Evolutionary conservation across 1,284 basidiomycete species (phyloP), one percentile per base, ranked within the genome.

Genomic region (Ganoderma lucidum): DNA sequence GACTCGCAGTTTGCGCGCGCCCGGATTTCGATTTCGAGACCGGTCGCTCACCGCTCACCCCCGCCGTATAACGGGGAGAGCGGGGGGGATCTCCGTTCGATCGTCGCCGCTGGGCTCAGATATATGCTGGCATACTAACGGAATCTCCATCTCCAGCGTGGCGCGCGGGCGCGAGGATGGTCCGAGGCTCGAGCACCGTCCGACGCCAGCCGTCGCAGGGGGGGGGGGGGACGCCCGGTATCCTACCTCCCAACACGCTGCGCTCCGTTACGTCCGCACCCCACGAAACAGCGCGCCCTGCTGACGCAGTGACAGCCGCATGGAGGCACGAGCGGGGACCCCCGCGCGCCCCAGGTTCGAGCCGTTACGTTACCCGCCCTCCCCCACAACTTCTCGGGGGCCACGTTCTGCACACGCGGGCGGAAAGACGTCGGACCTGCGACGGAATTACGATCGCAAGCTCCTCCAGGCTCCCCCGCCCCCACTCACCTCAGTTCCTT

Each of bases 251-350:
- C n/a, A 23, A n/a, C 56, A 39, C 35, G 6, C 35, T 55, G 63
- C 63, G 60, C 55, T 53, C 67, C 67, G 67, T 68, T 68, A 68
- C 67, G 51, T 64, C 67, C 67, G 67, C 56, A 42, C 61, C 67
- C 51, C 65, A 67, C 65, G 65, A 62, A 61, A 61, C 30, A n/a
- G 28, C 23, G 44, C 44, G 62, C 48, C 48, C 30, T 51, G 62
- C 62, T 62, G 44, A 23, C 23, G 23, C 23, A 23, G 23, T 23
- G 23, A 35, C 62, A 28, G 45, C 23, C 32, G n/a, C 17, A 37
- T 15, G 14, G 56, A 23, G 37, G 62, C 62, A 35, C 62, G 48
- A n/a, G 48, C 62, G 42, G 15, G 17, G 45, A 12, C 32, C 39
- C 42, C 37, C 32, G 39, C 63, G 59, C 58, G 23, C 23, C 23